Percentiles rank a stretch among this genome's conserved stretches.
Evolutionary conservation across 768 basidiomycete genomes (phyloP).

Genomic region (Pulveroboletus sp.): DNA sequence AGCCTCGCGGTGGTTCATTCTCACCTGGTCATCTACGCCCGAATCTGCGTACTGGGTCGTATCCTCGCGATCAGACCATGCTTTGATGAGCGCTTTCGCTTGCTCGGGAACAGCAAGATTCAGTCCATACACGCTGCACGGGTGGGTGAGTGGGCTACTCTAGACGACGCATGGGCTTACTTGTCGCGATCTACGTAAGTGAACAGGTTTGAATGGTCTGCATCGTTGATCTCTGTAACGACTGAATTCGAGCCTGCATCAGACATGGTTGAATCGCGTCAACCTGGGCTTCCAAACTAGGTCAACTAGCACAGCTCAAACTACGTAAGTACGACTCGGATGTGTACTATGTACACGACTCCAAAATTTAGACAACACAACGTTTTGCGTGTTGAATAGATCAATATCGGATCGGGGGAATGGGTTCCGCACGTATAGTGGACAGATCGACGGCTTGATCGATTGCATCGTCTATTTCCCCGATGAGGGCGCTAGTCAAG

Average conservation of each 20-base stretch:
- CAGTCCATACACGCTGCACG: constrained; percentile 69
- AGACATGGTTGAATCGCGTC: constrained; percentile 9
- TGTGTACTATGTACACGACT: no score
- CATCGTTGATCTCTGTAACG: constrained; percentile 43
- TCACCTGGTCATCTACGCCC: constrained; percentile 82
- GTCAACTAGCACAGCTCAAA: no score
- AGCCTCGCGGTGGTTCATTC: constrained; percentile 12
- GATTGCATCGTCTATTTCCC: constrained; percentile 80
- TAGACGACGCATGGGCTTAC: constrained; percentile 34
- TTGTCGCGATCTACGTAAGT: constrained; percentile 63
- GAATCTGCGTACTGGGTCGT: constrained; percentile 67
- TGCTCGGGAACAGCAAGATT: constrained; percentile 80
- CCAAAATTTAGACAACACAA: no score
- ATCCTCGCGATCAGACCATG: constrained; percentile 77
- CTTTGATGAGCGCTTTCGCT: constrained; percentile 74
- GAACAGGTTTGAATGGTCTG: constrained; percentile 55
- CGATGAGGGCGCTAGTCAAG: constrained; percentile 64
- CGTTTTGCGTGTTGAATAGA: neutral
- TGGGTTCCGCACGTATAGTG: constrained; percentile 82
- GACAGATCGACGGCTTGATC: constrained; percentile 75
- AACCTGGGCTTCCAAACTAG: constrained; percentile 15
- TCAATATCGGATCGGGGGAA: constrained; percentile 78
- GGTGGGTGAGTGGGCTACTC: neutral
- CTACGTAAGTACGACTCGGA: no score
- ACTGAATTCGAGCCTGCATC: constrained; percentile 39